Percentiles rank a stretch among this genome's conserved stretches.
Conservation (phyloP, 768 basidiomycete genomes). For the Agrocybe pediades region DNA sequence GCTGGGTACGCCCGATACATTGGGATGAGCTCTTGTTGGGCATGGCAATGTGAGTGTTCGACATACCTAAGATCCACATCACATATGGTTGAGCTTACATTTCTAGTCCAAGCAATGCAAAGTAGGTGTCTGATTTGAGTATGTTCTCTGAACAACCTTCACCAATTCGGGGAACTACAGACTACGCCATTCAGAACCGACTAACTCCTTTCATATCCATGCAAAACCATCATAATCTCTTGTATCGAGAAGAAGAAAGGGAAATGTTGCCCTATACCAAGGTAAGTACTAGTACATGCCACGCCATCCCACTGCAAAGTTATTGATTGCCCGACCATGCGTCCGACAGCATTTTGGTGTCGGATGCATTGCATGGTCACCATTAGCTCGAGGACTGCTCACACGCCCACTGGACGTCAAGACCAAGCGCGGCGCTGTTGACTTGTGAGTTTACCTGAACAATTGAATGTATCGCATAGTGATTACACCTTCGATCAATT, state of each 20-base stretch:
- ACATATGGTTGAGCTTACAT: too few relatives aligned
- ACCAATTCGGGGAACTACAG: slow-evolving; percentile 25
- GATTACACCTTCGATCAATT: neutral
- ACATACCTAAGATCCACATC: neutral
- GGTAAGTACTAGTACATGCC: slow-evolving; percentile 29
- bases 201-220: slow-evolving; percentile 65
- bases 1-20: slow-evolving; percentile 65
- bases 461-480: too few relatives aligned
- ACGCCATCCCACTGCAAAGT: slow-evolving; percentile 52
- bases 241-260: slow-evolving; percentile 67
- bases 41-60: slow-evolving; percentile 50
- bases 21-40: slow-evolving; percentile 60
- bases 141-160: neutral
- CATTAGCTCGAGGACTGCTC: slow-evolving; percentile 55
- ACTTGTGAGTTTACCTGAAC: slow-evolving; percentile 38
- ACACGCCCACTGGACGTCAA: slow-evolving; percentile 43
- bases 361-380: slow-evolving; percentile 62
- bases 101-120: slow-evolving; percentile 58
- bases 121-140: slow-evolving; percentile 29
- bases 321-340: too few relatives aligned
- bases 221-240: slow-evolving; percentile 64
- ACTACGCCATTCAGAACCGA: slow-evolving; percentile 60
- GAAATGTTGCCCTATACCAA: slow-evolving; percentile 63
- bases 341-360: slow-evolving; percentile 48
- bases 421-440: slow-evolving; percentile 40